phyloP scores from a whole-genome alignment of 805 yeast genomes.

The Priceomyces haplophilus region DNA sequence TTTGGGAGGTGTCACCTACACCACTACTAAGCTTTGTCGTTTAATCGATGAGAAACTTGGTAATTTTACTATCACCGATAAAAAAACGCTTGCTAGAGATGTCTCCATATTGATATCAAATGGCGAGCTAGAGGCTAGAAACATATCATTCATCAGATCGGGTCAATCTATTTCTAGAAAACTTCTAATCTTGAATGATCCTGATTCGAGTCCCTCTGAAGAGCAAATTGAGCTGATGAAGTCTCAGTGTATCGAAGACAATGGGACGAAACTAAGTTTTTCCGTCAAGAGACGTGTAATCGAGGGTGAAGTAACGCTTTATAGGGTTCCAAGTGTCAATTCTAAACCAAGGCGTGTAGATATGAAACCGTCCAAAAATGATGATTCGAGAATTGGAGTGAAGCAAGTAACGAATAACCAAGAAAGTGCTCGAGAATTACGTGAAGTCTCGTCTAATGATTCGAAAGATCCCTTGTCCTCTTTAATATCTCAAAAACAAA shows the following conservation, averaged over 20 bases:
- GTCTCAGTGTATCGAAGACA: constrained; percentile 24
- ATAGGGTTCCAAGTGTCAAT: neutral
- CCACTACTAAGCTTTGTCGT: constrained; percentile 32
- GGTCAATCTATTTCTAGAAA: constrained; percentile 30
- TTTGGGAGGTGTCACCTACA: constrained; percentile 38
- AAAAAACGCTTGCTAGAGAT: constrained; percentile 39
- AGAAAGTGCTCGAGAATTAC: no score
- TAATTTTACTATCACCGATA: constrained; percentile 30
- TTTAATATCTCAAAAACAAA: constrained; percentile 12
- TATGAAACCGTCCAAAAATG: neutral
- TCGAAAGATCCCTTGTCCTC: constrained; percentile 9
- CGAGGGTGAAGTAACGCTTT: constrained; percentile 28
- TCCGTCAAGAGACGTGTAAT: constrained; percentile 19
- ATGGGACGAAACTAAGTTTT: constrained; percentile 16
- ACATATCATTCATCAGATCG: constrained; percentile 21
- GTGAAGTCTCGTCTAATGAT: neutral
- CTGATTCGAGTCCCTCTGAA: constrained; percentile 24
- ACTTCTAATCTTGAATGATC: constrained; percentile 29
- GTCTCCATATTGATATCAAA: constrained; percentile 25
- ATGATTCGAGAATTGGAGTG: neutral
- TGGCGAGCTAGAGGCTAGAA: constrained; percentile 20
- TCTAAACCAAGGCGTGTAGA: neutral
- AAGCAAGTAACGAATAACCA: no score
- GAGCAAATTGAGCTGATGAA: constrained; percentile 26
- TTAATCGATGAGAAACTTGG: constrained; percentile 29